Evolutionary conservation across 768 basidiomycete species (phyloP).

Genomic region (Macrolepiota albuminosa): DNA sequence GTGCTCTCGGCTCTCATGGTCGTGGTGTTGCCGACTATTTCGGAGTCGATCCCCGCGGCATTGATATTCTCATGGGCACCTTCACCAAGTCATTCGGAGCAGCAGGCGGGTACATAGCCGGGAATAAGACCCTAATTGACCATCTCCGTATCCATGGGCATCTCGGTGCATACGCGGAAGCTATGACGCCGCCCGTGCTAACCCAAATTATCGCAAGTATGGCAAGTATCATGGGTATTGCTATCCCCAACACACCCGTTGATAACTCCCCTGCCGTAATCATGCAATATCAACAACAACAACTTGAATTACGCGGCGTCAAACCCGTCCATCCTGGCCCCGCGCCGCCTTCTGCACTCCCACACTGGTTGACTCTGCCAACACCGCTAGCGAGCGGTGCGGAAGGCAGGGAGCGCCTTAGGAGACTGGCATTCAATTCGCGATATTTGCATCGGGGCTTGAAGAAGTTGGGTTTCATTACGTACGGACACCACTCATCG

Average conservation of each 20-base stretch:
- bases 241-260: conserved; percentile 30
- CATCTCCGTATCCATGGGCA: conserved; percentile 78
- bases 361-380: conserved; percentile 77
- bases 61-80: conserved; percentile 98
- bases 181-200: conserved; percentile 86
- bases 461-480: conserved; percentile 92
- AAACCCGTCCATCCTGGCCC: conserved; percentile 58
- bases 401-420: conserved; percentile 79
- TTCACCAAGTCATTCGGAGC: conserved; percentile 96
- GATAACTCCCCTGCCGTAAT: conserved; percentile 22
- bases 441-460: conserved; percentile 87
- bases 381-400: conserved; percentile 69
- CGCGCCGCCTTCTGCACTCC: conserved; percentile 59
- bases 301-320: conserved; percentile 26
- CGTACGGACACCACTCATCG: conserved; percentile 85
- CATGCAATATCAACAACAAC: conserved; percentile 15
- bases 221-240: conserved; percentile 94
- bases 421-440: conserved; percentile 91
- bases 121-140: conserved; percentile 75
- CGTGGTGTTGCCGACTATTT: conserved; percentile 97
- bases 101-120: conserved; percentile 92
- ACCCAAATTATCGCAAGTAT: conserved; percentile 90
- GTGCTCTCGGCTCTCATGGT: conserved; percentile 90
- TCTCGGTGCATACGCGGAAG: conserved; percentile 81
- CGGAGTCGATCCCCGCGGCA: conserved; percentile 66